These are phyloP conservation scores for Fusarium coffeatum DNA, from an alignment of 2,329 filamentous ascomycete genomes.

Conservation along the genomic window DNA sequence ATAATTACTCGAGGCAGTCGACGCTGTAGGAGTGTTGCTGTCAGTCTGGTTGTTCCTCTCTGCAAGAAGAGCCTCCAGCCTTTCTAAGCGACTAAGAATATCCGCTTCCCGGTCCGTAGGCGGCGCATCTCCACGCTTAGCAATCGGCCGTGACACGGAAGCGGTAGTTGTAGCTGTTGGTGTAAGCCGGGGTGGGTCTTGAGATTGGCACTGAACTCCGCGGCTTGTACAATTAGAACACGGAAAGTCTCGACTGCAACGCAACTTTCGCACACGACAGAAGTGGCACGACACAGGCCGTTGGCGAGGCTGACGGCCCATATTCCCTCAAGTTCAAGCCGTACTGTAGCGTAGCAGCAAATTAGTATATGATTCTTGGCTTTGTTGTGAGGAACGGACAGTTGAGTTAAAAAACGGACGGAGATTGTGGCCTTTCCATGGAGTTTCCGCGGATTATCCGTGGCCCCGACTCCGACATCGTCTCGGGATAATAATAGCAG, in stretches of 20 bases:
- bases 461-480: conserved; percentile 23
- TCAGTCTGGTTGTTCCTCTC: conserved; percentile 33
- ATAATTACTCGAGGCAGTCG: conserved; percentile 15
- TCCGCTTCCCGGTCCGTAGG: conserved; percentile 26
- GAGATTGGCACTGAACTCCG: conserved; percentile 48
- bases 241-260: conserved; percentile 53
- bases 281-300: conserved; percentile 52
- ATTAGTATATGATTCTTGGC: background rate
- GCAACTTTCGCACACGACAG: conserved; percentile 52
- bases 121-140: conserved; percentile 11
- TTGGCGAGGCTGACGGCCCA: conserved; percentile 51
- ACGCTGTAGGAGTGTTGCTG: background rate
- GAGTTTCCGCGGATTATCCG: conserved; percentile 43
- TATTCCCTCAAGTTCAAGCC: conserved; percentile 13
- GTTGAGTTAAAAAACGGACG: conserved; percentile 25
- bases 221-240: conserved; percentile 53
- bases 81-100: conserved; percentile 43
- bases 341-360: background rate
- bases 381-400: conserved; percentile 10
- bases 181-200: conserved; percentile 39
- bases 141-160: conserved; percentile 25
- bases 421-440: conserved; percentile 21
- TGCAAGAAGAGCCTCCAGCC: conserved; percentile 44
- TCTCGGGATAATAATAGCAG: conserved; percentile 5
- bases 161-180: conserved; percentile 1